Evolutionary conservation across 805 yeast species (phyloP), one percentile per base, ranked within the genome.

Genomic region (Yarrowia sp.): DNA sequence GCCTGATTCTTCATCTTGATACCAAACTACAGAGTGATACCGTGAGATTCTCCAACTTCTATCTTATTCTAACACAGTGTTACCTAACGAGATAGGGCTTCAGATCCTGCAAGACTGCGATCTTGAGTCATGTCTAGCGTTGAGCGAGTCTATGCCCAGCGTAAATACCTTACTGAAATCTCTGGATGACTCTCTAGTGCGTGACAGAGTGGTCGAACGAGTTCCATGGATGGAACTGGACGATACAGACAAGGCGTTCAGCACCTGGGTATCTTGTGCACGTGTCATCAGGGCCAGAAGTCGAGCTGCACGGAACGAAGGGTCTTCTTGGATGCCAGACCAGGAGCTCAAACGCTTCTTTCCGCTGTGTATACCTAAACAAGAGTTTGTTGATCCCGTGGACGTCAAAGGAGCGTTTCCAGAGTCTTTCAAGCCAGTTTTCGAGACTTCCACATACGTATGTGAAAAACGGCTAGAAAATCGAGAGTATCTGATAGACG

Each of bases 141-240:
- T 48, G 2, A 16, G 52, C 15, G 52, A 48, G 11, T 22, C 36
- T 1, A 10, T 22, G 5, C 36, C 36, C 2, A 14, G 15, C 16
- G 19, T 48, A 5, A 1, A 22, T 3, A 16, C 16, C 14, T 7
- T 50, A 15, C 11, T 50, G 15, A n/a, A n/a, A n/a, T 50, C 41
- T 5, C 19, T 50, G 11, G 56, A 50, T 8, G 14, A 22, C 8
- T 14, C 56, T n/a, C 40, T 50, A 7, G 41, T 50, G 3, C 56
- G 56, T 5, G 22, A 50, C n/a, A 32, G n/a, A 19, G 41, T 50
- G 3, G 5, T 35, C 5, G 41, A 35, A 50, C 22, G 56, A n/a
- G 56, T 50, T n/a, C 56, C 56, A 4, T 50, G 56, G 56, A 50
- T 50, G 56, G 41, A 50, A 35, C 26, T 50, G 0, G 56, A 50